Base-by-base conservation (phyloP, 148 eudicot species). In the Nyssa sinensis region DNA sequence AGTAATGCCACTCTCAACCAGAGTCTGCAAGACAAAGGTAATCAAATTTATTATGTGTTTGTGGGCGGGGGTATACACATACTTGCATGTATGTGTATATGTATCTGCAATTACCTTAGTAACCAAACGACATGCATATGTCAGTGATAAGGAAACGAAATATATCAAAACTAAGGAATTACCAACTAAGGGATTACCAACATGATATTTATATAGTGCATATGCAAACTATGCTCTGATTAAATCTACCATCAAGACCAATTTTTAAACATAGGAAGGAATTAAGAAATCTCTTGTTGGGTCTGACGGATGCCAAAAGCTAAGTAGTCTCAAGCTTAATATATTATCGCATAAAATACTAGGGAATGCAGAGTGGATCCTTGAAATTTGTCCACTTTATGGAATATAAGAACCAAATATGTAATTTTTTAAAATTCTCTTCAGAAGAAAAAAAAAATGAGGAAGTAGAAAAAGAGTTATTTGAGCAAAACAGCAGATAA, bases 1-100 rank as follows among this genome's bases (percentile, higher is more conserved):
- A 33, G 92, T 74, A 73, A 87, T 86, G 75, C 94, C 89, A 86
- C 97, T 83, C 74, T 89, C 94, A 64, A 81, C 85, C 79, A 88
- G 83, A 78, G 82, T 85, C 97, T 92, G 90, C 78, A 78, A 44
- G 53, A 39, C 67, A 68, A 37, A 76, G 55, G 71, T 29, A 37
- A 64, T 62, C 7, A 13, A 29, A 29, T 62, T 0, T 3, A 62
- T 62, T 62, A 8, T 47, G 37, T 27, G 24, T n/a, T n/a, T n/a
- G n/a, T n/a, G n/a, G 44, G n/a, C n/a, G n/a, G n/a, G n/a, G n/a
- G n/a, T n/a, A n/a, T n/a, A n/a, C 19, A 49, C 4, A 49, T 49
- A 49, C 14, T 12, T 9, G 14, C 0, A 49, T 49, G 1, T 14
- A 49, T 49, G 21, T 16, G 14, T 49, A 9, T 7, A 49, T 49